These are phyloP conservation scores for Suillus plorans DNA, from an alignment of 768 basidiomycete genomes.

Conservation along the genomic window DNA sequence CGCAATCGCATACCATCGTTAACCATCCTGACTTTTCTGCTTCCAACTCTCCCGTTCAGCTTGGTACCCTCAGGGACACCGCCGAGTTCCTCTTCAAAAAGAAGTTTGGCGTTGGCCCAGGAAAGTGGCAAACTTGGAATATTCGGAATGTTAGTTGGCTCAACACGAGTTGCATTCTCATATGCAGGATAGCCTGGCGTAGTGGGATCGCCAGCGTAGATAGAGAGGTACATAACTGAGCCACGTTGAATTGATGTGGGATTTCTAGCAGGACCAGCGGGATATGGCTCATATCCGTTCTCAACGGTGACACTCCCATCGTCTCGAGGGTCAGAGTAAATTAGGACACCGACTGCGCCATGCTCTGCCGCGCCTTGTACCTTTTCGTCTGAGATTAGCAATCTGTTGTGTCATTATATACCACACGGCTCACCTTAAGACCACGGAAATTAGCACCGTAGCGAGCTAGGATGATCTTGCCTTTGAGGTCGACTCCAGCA, in stretches of 20 bases:
- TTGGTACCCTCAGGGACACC: slow-evolving; percentile 37
- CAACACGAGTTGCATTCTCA: slow-evolving; percentile 66
- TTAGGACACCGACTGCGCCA: slow-evolving; percentile 75
- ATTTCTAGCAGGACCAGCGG: slow-evolving; percentile 86
- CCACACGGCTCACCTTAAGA: slow-evolving; percentile 57
- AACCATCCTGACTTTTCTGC: slow-evolving; percentile 47
- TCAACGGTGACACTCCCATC: slow-evolving; percentile 75
- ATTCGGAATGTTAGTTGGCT: slow-evolving; percentile 59
- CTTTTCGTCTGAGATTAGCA: slow-evolving; percentile 34
- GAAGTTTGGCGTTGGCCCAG: slow-evolving; percentile 74
- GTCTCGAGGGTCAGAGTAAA: slow-evolving; percentile 85
- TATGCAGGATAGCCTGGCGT: slow-evolving; percentile 91
- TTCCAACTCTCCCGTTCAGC: slow-evolving; percentile 52
- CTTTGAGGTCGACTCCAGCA: slow-evolving; percentile 69
- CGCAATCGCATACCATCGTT: slow-evolving; percentile 46
- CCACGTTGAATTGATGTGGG: slow-evolving; percentile 84
- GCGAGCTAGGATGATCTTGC: slow-evolving; percentile 75
- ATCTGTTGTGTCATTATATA: slow-evolving; percentile 18
- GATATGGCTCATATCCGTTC: slow-evolving; percentile 74
- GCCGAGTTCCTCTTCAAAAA: slow-evolving; percentile 57
- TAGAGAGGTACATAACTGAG: slow-evolving; percentile 68
- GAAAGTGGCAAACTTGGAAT: slow-evolving; percentile 92
- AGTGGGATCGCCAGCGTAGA: slow-evolving; percentile 75
- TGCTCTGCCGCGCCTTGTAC: slow-evolving; percentile 81
- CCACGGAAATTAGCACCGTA: slow-evolving; percentile 83